These are phyloP conservation scores for Lophium mytilinum DNA, from an alignment of 495 filamentous ascomycete genomes.

Conservation along the genomic window DNA sequence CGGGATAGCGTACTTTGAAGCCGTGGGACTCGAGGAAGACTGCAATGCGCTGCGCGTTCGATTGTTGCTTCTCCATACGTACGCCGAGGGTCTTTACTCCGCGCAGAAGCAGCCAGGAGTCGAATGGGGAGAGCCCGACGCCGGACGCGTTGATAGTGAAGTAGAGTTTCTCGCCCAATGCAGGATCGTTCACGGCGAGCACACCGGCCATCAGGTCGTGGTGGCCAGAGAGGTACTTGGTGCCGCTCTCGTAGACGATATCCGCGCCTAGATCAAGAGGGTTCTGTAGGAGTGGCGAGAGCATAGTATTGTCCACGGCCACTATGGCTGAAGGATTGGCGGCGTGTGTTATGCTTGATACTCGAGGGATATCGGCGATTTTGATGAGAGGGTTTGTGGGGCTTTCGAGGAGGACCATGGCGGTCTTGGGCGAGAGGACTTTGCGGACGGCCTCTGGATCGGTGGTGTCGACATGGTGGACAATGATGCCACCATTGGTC, in stretches of 20 bases:
- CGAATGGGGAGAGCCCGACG: conserved; percentile 87
- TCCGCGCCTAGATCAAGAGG: conserved; percentile 91
- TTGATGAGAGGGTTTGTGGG: conserved; percentile 98
- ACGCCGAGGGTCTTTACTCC: conserved; percentile 94
- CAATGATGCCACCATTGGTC: conserved; percentile 74
- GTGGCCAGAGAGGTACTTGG: conserved; percentile 95
- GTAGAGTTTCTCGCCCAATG: conserved; percentile 80
- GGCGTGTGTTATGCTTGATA: conserved; percentile 66
- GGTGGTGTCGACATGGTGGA: conserved; percentile 96
- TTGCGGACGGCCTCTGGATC: conserved; percentile 54
- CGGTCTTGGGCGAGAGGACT: conserved; percentile 68
- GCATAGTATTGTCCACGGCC: conserved; percentile 96
- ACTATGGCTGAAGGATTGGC: conserved; percentile 77
- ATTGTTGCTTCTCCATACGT: conserved; percentile 96
- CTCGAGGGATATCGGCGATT: conserved; percentile 80
- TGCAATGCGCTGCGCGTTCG: conserved; percentile 82
- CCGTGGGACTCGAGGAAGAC: conserved; percentile 85
- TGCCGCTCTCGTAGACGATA: conserved; percentile 94
- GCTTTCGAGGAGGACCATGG: conserved; percentile 94
- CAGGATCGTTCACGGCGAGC: conserved; percentile 74
- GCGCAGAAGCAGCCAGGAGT: conserved; percentile 89
- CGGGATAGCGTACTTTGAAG: conserved; percentile 91
- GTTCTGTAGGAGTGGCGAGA: conserved; percentile 85
- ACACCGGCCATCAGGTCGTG: conserved; percentile 99
- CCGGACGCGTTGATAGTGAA: conserved; percentile 95